A percentile compares a stretch with the other conserved stretches of the same genome.
Conservation (phyloP, 1,284 basidiomycete genomes). For the Marasmius fiardii region DNA sequence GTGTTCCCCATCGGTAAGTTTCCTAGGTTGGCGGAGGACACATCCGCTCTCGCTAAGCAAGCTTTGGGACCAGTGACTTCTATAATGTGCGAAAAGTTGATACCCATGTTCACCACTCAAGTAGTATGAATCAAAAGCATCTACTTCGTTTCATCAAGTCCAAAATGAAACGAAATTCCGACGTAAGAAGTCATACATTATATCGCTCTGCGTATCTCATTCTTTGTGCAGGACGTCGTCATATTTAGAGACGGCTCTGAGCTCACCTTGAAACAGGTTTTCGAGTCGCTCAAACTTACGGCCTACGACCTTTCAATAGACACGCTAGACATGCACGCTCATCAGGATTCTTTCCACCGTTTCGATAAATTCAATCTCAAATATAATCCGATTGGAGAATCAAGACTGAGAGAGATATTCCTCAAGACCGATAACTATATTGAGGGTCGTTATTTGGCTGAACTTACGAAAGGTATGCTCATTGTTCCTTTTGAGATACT, state of each 20-base stretch:
- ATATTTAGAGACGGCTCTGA: slow-evolving; percentile 92
- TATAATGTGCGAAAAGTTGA: slow-evolving; percentile 99
- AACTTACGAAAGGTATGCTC: slow-evolving; percentile 80
- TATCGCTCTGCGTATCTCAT: not conserved
- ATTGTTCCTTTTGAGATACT: not conserved
- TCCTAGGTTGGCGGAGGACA: not conserved
- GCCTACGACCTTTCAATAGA: slow-evolving; percentile 99
- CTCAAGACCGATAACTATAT: slow-evolving; percentile 97
- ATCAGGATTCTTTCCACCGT: slow-evolving; percentile 95
- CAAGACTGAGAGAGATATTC: slow-evolving; percentile 94
- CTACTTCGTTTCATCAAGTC: slow-evolving; percentile 98
- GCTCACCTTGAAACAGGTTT: slow-evolving; percentile 91
- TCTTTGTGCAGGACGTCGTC: slow-evolving; percentile 76
- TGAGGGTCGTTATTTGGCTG: slow-evolving; percentile 90
- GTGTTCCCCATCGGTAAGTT: slow-evolving; percentile 68
- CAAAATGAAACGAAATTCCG: slow-evolving; percentile 85
- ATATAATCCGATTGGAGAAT: slow-evolving; percentile 95
- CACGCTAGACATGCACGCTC: slow-evolving; percentile 99
- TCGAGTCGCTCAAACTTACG: slow-evolving; percentile 91
- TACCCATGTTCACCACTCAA: slow-evolving; percentile 98
- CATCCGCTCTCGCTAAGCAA: slow-evolving; percentile 3
- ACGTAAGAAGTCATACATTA: slow-evolving; percentile 41
- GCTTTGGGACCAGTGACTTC: slow-evolving; percentile 72
- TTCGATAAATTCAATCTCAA: slow-evolving; percentile 96
- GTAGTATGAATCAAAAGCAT: slow-evolving; percentile 99